Percentiles rank a stretch among this genome's conserved stretches.
These are phyloP conservation scores for Tylopilus orsonianus DNA, from an alignment of 1,284 basidiomycete species.

Conservation along the genomic window DNA sequence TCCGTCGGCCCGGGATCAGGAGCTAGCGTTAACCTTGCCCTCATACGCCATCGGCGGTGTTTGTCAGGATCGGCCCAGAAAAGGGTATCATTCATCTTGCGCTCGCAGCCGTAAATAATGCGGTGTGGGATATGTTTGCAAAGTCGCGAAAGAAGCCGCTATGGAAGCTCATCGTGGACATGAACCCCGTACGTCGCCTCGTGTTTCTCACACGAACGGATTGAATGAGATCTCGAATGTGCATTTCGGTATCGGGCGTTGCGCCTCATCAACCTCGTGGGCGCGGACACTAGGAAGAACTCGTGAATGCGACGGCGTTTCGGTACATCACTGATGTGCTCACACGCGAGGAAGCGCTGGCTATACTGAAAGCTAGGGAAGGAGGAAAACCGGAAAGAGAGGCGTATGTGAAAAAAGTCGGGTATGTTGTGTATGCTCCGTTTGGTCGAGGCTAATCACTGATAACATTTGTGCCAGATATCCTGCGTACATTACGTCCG, in stretches of 20 bases:
- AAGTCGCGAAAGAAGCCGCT: slow-evolving; percentile 73
- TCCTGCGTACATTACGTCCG: slow-evolving; percentile 91
- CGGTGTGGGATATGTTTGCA: slow-evolving; percentile 81
- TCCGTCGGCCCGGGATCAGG: not conserved
- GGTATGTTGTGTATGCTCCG: slow-evolving; percentile 40
- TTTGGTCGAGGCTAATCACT: not conserved
- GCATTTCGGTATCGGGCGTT: slow-evolving; percentile 1
- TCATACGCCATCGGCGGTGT: not conserved
- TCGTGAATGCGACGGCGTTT: slow-evolving; percentile 81
- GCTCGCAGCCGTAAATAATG: slow-evolving; percentile 76
- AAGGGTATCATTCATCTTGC: slow-evolving; percentile 84
- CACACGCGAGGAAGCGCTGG: slow-evolving; percentile 84
- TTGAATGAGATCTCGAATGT: not conserved
- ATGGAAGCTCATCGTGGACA: slow-evolving; percentile 83
- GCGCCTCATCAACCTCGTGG: slow-evolving; percentile 7
- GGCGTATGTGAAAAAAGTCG: slow-evolving; percentile 62
- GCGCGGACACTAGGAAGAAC: slow-evolving; percentile 62
- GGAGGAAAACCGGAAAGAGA: slow-evolving; percentile 78
- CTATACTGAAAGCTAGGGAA: slow-evolving; percentile 75
- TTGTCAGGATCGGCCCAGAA: slow-evolving; percentile 76
- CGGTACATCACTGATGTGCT: slow-evolving; percentile 92
- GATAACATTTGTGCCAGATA: slow-evolving; percentile 51
- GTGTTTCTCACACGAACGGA: slow-evolving; percentile 11
- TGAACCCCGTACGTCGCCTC: slow-evolving; percentile 60
- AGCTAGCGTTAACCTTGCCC: not conserved